Conservation (phyloP, 495 filamentous ascomycete species). For the Margaritispora aquatica region DNA sequence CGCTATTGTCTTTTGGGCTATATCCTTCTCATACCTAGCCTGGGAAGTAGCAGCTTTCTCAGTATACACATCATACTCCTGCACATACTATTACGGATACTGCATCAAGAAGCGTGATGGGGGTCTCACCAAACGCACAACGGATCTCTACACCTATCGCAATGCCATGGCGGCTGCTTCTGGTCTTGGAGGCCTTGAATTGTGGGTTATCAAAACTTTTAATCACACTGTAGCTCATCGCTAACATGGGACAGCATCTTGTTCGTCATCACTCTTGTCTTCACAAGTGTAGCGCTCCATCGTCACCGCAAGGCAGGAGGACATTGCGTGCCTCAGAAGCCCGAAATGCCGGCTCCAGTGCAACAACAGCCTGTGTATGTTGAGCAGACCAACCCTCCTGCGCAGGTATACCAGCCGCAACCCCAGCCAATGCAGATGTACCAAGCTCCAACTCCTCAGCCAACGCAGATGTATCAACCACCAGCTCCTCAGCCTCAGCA, state of each 20-base stretch:
- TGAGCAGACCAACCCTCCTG: background rate
- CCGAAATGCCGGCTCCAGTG: background rate
- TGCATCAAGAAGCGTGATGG: slow-evolving; percentile 4
- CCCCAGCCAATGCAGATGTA: background rate
- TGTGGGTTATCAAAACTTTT: slow-evolving; percentile 28
- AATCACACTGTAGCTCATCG: background rate
- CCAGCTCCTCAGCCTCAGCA: too few species aligned
- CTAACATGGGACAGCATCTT: background rate
- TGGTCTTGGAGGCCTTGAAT: slow-evolving; percentile 36
- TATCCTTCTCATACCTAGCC: slow-evolving; percentile 35
- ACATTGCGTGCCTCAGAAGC: slow-evolving; percentile 27
- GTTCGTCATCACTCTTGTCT: background rate
- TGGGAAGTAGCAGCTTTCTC: slow-evolving; percentile 26
- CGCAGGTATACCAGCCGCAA: background rate
- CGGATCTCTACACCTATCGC: slow-evolving; percentile 9
- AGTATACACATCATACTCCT: slow-evolving; percentile 1
- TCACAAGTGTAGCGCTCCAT: slow-evolving; percentile 34
- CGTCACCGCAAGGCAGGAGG: slow-evolving; percentile 39
- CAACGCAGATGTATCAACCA: too few species aligned
- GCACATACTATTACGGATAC: slow-evolving; percentile 18
- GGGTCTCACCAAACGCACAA: slow-evolving; percentile 1
- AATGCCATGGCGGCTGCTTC: slow-evolving; percentile 25
- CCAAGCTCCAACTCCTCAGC: too few species aligned
- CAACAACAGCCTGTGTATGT: background rate
- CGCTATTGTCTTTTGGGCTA: slow-evolving; percentile 39